Evolutionary conservation across 2,329 filamentous ascomycete species (phyloP).

Genomic region (Camillea tinctor): DNA sequence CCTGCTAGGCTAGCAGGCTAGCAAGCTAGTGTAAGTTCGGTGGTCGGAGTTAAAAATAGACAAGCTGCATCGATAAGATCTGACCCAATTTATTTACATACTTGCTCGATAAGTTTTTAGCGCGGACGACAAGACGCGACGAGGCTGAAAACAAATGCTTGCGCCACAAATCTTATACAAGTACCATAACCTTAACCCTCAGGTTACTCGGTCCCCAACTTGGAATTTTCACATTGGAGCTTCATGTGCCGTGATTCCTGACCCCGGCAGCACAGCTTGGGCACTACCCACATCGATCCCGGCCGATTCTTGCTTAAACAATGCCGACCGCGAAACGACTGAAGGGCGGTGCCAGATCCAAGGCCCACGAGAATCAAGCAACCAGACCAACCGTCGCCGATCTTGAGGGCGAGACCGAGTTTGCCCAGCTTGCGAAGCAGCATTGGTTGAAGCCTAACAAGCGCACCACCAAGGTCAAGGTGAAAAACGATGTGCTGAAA

Average conservation of each 20-base stretch:
- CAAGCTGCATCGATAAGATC: neutral
- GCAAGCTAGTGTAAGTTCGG: neutral
- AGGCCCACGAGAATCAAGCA: slow-evolving; percentile 40
- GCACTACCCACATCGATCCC: slow-evolving; percentile 15
- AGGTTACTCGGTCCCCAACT: neutral
- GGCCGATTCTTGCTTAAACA: slow-evolving; percentile 18
- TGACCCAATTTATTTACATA: slow-evolving; percentile 1
- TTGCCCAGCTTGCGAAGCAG: slow-evolving; percentile 75
- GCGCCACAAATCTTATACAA: slow-evolving; percentile 14
- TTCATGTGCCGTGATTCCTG: neutral
- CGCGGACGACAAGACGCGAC: slow-evolving; percentile 20
- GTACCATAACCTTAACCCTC: too few relatives aligned
- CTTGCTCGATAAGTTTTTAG: slow-evolving; percentile 10
- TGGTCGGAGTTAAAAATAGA: slow-evolving; percentile 5
- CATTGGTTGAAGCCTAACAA: slow-evolving; percentile 74
- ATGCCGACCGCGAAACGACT: slow-evolving; percentile 63
- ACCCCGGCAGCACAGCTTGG: slow-evolving; percentile 4
- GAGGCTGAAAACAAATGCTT: slow-evolving; percentile 24
- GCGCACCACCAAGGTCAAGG: slow-evolving; percentile 63
- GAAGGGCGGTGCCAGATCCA: slow-evolving; percentile 48
- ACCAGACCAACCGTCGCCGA: slow-evolving; percentile 66
- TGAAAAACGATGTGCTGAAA: slow-evolving; percentile 84
- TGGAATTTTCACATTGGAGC: neutral
- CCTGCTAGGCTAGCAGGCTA: too few relatives aligned
- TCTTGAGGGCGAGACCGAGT: slow-evolving; percentile 67